A percentile compares a stretch with the other conserved stretches of the same genome.
phyloP scores from a whole-genome alignment of 495 filamentous ascomycete genomes.

The Stereocaulon alpinum region DNA sequence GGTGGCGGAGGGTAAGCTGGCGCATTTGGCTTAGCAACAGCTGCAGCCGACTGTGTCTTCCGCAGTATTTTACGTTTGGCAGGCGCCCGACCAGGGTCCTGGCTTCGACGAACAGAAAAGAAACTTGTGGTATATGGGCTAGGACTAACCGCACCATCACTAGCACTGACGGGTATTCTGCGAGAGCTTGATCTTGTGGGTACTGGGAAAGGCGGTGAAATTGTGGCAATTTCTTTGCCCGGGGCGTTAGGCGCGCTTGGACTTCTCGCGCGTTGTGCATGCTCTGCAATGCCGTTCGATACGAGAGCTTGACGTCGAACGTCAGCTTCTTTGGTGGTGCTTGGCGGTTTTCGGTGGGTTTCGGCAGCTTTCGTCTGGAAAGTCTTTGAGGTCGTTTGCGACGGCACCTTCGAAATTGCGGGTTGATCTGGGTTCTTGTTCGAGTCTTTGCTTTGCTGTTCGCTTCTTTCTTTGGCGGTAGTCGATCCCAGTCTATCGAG shows the following conservation, averaged over 20 bases:
- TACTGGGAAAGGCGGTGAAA: conserved; percentile 75
- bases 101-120: conserved; percentile 31
- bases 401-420: neutral
- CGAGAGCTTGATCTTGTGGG: conserved; percentile 82
- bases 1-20: conserved; percentile 41
- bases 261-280: conserved; percentile 56
- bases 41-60: conserved; percentile 72
- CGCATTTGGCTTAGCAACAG: conserved; percentile 45
- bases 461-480: conserved; percentile 1
- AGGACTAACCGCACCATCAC: conserved; percentile 72
- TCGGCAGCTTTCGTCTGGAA: conserved; percentile 3
- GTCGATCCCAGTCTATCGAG: conserved; percentile 1
- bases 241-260: conserved; percentile 59
- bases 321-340: conserved; percentile 35
- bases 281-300: conserved; percentile 62
- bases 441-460: neutral
- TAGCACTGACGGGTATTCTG: conserved; percentile 56
- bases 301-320: conserved; percentile 61
- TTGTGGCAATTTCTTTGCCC: conserved; percentile 33
- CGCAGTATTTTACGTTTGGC: conserved; percentile 46
- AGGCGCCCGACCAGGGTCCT: conserved; percentile 19
- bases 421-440: neutral
- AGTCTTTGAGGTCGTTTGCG: conserved; percentile 13
- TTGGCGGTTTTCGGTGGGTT: neutral
- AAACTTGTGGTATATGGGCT: conserved; percentile 46